Evolutionary conservation across 1,284 basidiomycete species (phyloP).

Genomic region (Ceratobasidium sp.): DNA sequence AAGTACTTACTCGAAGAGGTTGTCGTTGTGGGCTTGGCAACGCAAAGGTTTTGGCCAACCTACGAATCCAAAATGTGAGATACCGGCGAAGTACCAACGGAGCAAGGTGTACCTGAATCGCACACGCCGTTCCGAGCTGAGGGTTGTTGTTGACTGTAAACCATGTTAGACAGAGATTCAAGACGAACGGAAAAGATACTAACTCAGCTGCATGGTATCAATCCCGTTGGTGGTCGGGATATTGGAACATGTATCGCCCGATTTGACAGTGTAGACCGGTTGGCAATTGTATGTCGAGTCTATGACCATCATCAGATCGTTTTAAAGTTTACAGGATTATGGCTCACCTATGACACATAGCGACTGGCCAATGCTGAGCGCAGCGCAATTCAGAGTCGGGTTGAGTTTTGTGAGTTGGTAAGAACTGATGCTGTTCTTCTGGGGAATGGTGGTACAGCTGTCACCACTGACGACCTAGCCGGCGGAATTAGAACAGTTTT

Average conservation of each 20-base stretch:
- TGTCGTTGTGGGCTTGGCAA: not conserved
- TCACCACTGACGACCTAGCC: not conserved
- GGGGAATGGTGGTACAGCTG: not conserved
- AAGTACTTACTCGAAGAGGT: too few species aligned
- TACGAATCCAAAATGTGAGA: too few species aligned
- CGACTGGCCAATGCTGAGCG: constrained; percentile 1
- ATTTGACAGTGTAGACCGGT: not conserved
- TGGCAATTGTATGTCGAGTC: not conserved
- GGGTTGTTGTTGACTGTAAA: constrained; percentile 1
- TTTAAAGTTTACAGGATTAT: too few species aligned
- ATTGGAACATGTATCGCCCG: not conserved
- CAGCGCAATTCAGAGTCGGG: constrained; percentile 1
- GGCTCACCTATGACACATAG: not conserved
- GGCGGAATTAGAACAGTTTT: not conserved
- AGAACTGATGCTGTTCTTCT: not conserved
- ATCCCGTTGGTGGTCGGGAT: too few species aligned
- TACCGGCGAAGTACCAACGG: too few species aligned
- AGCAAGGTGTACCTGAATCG: not conserved
- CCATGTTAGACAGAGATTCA: not conserved
- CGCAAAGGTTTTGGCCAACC: constrained; percentile 14
- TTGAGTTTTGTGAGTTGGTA: constrained; percentile 19
- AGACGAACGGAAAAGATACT: not conserved
- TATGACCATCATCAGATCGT: too few species aligned
- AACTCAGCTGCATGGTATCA: not conserved
- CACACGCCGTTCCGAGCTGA: not conserved